Conservation (phyloP, 2,329 filamentous ascomycete species). For the Cytospora schulzeri region DNA sequence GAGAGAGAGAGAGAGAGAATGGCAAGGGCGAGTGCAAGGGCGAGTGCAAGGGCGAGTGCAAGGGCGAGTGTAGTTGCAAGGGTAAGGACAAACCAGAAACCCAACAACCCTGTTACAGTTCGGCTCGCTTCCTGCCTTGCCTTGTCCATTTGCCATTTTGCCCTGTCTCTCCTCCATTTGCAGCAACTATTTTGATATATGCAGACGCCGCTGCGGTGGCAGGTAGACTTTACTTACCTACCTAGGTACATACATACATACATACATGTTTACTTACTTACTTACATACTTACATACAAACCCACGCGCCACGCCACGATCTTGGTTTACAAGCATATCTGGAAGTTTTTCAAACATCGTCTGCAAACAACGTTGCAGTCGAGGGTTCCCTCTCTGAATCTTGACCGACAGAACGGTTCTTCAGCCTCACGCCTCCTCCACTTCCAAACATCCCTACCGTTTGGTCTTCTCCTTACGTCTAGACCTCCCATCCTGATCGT, state of each 20-base stretch:
- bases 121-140: neutral
- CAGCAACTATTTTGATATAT: neutral
- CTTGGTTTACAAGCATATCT: neutral
- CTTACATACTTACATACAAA: neutral
- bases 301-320: neutral
- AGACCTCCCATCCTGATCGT: neutral
- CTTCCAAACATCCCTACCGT: constrained; percentile 1
- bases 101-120: neutral
- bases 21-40: neutral
- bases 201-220: neutral
- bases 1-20: neutral
- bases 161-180: neutral
- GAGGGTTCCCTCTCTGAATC: neutral
- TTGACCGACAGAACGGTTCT: constrained; percentile 1
- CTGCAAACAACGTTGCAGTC: neutral
- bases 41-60: no score
- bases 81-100: neutral
- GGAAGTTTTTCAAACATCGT: neutral
- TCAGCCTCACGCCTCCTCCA: constrained; percentile 1
- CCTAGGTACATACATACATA: neutral
- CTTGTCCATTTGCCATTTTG: neutral
- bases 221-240: neutral
- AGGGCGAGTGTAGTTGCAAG: no score
- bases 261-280: neutral
- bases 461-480: neutral